phyloP scores from a whole-genome alignment of 2,329 filamentous ascomycete genomes.

The Neonectria punicea region DNA sequence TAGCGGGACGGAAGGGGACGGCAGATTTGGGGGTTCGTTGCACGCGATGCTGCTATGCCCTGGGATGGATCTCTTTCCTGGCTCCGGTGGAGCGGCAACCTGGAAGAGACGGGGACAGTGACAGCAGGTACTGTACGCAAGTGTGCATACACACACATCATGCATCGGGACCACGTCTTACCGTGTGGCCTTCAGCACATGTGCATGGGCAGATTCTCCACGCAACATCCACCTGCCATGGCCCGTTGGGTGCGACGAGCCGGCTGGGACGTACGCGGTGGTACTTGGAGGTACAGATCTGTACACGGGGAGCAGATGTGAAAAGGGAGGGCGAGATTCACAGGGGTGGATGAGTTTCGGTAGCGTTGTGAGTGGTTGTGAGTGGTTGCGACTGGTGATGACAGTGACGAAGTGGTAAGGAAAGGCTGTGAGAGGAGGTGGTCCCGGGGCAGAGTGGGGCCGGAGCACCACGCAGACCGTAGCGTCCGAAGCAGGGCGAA shows the following conservation, averaged over 20 bases:
- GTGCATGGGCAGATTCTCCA: conserved; percentile 21
- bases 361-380: conserved; percentile 14
- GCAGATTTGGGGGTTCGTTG: conserved; percentile 14
- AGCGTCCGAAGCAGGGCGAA: background rate
- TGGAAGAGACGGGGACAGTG: conserved; percentile 1
- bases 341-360: conserved; percentile 13
- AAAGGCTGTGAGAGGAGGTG: background rate
- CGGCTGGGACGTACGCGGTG: conserved; percentile 9
- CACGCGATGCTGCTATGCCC: conserved; percentile 3
- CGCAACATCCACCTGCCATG: background rate
- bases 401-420: conserved; percentile 1
- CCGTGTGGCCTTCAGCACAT: conserved; percentile 8
- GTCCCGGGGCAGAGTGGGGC: conserved; percentile 1
- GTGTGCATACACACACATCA: conserved; percentile 1
- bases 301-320: background rate
- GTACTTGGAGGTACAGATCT: conserved; percentile 13
- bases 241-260: conserved; percentile 23
- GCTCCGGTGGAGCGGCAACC: conserved; percentile 3
- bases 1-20: conserved; percentile 4
- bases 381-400: background rate
- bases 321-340: background rate
- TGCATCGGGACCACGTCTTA: conserved; percentile 15
- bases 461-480: background rate
- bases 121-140: background rate
- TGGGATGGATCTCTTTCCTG: background rate